A percentile compares a stretch with the other conserved stretches of the same genome.
phyloP scores from a whole-genome alignment of 495 filamentous ascomycete species.

The Talaromyces borbonicus region DNA sequence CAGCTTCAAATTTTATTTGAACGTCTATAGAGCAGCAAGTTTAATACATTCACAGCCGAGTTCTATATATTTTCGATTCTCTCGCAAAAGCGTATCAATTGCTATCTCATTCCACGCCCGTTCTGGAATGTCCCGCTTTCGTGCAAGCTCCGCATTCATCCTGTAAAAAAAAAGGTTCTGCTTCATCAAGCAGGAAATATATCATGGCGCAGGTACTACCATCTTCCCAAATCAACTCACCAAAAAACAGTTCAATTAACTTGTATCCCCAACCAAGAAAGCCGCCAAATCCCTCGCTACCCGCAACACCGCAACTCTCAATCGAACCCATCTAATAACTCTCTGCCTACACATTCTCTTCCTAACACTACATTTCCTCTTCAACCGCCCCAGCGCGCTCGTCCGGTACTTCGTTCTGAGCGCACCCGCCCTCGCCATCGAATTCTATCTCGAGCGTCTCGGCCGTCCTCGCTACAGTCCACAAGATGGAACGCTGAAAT shows the following conservation, averaged over 20 bases:
- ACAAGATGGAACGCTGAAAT: slow-evolving; percentile 55
- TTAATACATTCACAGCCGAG: too few species aligned
- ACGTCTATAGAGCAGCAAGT: too few species aligned
- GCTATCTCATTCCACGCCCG: too few species aligned
- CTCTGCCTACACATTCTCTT: slow-evolving; percentile 62
- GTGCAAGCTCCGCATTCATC: too few species aligned
- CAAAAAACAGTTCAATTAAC: slow-evolving; percentile 11
- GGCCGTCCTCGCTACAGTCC: slow-evolving; percentile 65
- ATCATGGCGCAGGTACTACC: slow-evolving; percentile 2
- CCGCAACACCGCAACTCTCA: slow-evolving; percentile 63
- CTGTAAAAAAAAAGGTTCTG: too few species aligned
- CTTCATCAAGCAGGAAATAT: background rate
- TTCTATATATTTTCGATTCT: too few species aligned
- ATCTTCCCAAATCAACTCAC: background rate
- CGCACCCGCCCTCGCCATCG: slow-evolving; percentile 62
- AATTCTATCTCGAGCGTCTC: slow-evolving; percentile 72
- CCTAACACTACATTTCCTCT: slow-evolving; percentile 53
- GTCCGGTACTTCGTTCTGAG: slow-evolving; percentile 63
- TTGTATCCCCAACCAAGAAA: slow-evolving; percentile 49
- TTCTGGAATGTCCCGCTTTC: too few species aligned
- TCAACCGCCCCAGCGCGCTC: slow-evolving; percentile 60
- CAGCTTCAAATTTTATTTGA: background rate
- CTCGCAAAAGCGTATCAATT: too few species aligned
- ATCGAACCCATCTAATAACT: slow-evolving; percentile 69
- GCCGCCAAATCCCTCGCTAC: slow-evolving; percentile 84